Evolutionary conservation across 441 rosid genomes (phyloP).

Genomic region (Flueggea neowawraea): DNA sequence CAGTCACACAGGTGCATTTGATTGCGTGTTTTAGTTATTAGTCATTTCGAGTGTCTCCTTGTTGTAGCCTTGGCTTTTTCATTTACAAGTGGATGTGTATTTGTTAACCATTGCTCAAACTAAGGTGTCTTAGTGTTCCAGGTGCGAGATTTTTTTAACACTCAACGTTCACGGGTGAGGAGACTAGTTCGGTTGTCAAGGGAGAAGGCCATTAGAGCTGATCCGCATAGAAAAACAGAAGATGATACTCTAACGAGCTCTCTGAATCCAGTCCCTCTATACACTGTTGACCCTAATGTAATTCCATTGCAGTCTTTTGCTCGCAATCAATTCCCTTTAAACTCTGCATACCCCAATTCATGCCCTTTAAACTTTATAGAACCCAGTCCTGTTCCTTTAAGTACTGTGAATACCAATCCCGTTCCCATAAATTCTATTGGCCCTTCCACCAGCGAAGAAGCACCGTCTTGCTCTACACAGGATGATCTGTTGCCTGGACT

Average conservation of each 20-base stretch:
- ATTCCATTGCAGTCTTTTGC: neutral
- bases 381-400: conserved; percentile 21
- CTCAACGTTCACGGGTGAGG: conserved; percentile 89
- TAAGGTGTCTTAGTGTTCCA: conserved; percentile 8
- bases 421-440: conserved; percentile 47
- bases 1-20: conserved; percentile 71
- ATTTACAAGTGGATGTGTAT: neutral
- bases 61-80: neutral
- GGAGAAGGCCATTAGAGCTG: conserved; percentile 59
- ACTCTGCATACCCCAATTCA: conserved; percentile 26
- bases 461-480: conserved; percentile 47
- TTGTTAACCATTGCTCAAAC: no score
- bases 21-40: neutral
- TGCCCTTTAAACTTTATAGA: conserved; percentile 41
- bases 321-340: conserved; percentile 32
- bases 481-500: conserved; percentile 55
- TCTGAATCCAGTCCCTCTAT: conserved; percentile 50
- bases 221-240: conserved; percentile 23
- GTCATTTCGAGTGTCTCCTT: neutral
- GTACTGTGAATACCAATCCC: conserved; percentile 19
- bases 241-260: conserved; percentile 29
- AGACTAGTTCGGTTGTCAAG: conserved; percentile 72
- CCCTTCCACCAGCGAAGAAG: conserved; percentile 47
- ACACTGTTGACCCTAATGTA: conserved; percentile 37
- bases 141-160: conserved; percentile 88